A percentile compares a stretch with the other conserved stretches of the same genome.
Evolutionary conservation across 192 early-diverging fungal genomes (phyloP).

Genomic region (Podila horticola): DNA sequence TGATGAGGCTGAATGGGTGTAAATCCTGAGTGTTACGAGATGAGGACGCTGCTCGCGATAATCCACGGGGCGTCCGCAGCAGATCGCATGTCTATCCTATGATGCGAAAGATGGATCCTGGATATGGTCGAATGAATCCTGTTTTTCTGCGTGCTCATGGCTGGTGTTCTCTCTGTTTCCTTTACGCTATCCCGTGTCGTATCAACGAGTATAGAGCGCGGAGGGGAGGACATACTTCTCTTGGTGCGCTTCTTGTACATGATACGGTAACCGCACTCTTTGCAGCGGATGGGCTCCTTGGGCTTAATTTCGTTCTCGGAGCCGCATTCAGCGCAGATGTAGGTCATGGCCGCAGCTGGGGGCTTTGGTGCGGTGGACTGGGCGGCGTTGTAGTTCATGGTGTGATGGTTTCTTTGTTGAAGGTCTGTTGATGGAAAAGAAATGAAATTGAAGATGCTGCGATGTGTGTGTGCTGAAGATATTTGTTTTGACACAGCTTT

Average conservation of each 20-base stretch:
- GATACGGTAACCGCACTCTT: conserved; percentile 95
- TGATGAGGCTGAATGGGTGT: too few species aligned
- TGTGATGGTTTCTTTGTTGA: conserved; percentile 13
- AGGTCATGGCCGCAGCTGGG: conserved; percentile 32
- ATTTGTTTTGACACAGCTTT: background rate
- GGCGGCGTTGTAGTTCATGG: conserved; percentile 44
- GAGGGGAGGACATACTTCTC: conserved; percentile 69
- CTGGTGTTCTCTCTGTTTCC: too few species aligned
- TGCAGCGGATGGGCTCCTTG: conserved; percentile 95
- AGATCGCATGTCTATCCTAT: too few species aligned
- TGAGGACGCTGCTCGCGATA: too few species aligned
- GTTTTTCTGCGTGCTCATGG: too few species aligned
- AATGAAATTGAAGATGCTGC: background rate
- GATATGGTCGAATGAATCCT: too few species aligned
- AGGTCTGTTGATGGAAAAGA: conserved; percentile 4
- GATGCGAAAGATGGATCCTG: too few species aligned
- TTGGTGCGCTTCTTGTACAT: conserved; percentile 98
- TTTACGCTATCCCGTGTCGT: too few species aligned
- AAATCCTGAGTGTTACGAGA: too few species aligned
- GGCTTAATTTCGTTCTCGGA: conserved; percentile 92
- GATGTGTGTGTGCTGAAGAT: background rate
- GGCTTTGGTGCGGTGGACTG: conserved; percentile 38
- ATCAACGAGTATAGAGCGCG: conserved; percentile 1
- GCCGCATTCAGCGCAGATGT: conserved; percentile 76
- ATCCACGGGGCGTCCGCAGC: too few species aligned